Percentiles rank a stretch among this genome's conserved stretches.
phyloP scores from a whole-genome alignment of 441 rosid species.

The Pelargonium citronellum region DNA sequence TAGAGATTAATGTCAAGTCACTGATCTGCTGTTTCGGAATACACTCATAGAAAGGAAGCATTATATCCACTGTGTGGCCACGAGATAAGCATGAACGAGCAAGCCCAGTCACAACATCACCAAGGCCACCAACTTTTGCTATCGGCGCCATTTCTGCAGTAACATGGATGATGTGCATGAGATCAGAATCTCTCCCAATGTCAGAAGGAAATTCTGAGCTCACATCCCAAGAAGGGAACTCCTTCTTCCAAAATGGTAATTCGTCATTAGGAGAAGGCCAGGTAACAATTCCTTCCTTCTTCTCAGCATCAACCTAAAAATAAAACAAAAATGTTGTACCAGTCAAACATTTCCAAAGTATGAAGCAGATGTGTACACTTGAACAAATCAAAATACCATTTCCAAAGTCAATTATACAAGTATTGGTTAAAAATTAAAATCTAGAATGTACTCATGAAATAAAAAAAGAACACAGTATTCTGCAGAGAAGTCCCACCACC shows the following conservation, averaged over 20 bases:
- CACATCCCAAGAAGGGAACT: conserved; percentile 35
- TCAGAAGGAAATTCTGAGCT: conserved; percentile 22
- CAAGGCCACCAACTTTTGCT: conserved; percentile 62
- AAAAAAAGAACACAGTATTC: not conserved
- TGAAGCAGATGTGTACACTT: not conserved
- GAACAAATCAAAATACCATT: not conserved
- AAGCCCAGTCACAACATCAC: conserved; percentile 58
- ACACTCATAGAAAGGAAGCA: conserved; percentile 57
- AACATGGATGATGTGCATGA: conserved; percentile 39
- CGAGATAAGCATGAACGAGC: conserved; percentile 45
- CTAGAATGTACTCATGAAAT: not conserved
- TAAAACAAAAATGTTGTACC: not conserved
- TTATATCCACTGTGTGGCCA: conserved; percentile 44
- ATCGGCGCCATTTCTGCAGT: conserved; percentile 59
- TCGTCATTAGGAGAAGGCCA: conserved; percentile 50
- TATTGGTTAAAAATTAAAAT: not conserved
- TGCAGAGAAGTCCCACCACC: too few relatives aligned
- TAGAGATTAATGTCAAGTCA: conserved; percentile 30
- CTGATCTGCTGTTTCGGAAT: conserved; percentile 32
- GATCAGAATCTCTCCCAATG: conserved; percentile 35
- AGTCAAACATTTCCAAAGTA: too few relatives aligned
- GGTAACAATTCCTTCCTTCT: not conserved
- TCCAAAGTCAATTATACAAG: not conserved
- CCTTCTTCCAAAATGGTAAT: conserved; percentile 46
- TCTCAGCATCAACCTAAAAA: not conserved